These are phyloP conservation scores for Ananas comosus DNA, from an alignment of 176 grass and related monocot species.

Conservation along the genomic window DNA sequence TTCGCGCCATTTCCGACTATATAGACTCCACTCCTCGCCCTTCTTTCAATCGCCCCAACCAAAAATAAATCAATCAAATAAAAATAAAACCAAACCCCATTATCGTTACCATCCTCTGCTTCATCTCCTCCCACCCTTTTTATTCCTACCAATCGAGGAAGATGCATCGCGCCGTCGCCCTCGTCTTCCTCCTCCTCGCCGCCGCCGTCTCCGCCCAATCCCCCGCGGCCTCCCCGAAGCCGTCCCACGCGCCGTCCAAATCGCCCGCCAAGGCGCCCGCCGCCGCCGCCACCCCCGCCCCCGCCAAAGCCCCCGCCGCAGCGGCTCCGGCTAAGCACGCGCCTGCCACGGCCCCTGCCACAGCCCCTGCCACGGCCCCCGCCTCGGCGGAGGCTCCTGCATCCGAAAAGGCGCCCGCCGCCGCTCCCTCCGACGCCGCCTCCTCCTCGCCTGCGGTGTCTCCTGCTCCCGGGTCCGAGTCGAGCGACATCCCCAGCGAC, in stretches of 20 bases:
- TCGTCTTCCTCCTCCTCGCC: slow-evolving; percentile 2
- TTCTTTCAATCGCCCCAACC: background rate
- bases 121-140: background rate
- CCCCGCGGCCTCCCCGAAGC: background rate
- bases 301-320: background rate
- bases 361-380: background rate
- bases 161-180: background rate
- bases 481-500: background rate
- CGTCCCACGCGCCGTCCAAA: background rate
- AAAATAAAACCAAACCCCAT: background rate
- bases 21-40: background rate
- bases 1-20: background rate
- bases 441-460: background rate
- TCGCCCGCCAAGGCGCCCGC: background rate
- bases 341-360: background rate
- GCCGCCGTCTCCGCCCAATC: background rate
- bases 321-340: background rate
- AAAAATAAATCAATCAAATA: background rate
- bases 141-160: no score
- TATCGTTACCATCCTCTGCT: background rate
- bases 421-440: background rate
- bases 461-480: background rate
- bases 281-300: background rate
- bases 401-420: background rate
- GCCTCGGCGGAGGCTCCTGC: background rate